A percentile compares a stretch with the other conserved stretches of the same genome.
phyloP scores from a whole-genome alignment of 306 rosid genomes.

The Begonia loranthoides region DNA sequence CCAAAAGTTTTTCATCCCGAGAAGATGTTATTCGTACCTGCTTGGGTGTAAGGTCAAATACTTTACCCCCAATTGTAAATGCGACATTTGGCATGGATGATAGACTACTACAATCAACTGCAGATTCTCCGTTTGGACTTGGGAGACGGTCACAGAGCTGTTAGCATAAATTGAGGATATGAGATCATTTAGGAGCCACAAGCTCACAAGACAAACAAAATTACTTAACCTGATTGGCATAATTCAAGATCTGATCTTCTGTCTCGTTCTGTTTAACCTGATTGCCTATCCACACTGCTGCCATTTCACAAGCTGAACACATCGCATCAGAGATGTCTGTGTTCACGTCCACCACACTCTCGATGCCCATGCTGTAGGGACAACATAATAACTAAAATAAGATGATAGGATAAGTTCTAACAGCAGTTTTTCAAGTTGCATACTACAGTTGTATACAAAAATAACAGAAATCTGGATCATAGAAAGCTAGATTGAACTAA shows the following conservation, averaged over 20 bases:
- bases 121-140: constrained; percentile 65
- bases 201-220: not conserved
- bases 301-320: constrained; percentile 86
- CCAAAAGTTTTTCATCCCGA: not conserved
- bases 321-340: constrained; percentile 31
- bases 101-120: constrained; percentile 42
- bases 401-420: too few species aligned
- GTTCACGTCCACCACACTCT: constrained; percentile 53
- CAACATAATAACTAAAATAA: too few species aligned
- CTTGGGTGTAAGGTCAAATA: constrained; percentile 45
- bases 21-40: constrained; percentile 19
- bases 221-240: constrained; percentile 41
- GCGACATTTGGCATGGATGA: constrained; percentile 47
- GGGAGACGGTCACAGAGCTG: constrained; percentile 61
- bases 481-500: constrained; percentile 9
- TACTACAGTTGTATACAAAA: too few species aligned
- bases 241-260: constrained; percentile 37
- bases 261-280: constrained; percentile 64
- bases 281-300: constrained; percentile 72
- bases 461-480: not conserved
- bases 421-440: too few species aligned
- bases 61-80: constrained; percentile 45
- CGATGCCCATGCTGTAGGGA: constrained; percentile 40
- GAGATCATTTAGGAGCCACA: too few species aligned
- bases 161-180: constrained; percentile 3